Percentiles rank a stretch among this genome's conserved stretches.
Evolutionary conservation across 495 filamentous ascomycete genomes (phyloP).

Genomic region (Penicillium bialowiezense): DNA sequence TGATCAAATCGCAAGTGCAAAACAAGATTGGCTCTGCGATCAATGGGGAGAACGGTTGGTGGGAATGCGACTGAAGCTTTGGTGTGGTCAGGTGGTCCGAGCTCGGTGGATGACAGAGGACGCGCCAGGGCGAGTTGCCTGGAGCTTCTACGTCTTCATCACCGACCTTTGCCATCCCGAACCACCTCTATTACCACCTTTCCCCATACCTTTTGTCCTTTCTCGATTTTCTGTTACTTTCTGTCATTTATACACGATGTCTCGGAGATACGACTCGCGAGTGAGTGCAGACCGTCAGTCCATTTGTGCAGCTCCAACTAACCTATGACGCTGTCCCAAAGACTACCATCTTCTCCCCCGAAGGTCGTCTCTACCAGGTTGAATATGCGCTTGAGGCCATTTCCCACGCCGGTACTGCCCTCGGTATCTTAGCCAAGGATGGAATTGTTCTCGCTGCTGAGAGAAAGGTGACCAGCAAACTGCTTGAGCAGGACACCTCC

Average conservation of each 20-base stretch:
- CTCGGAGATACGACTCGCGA: constrained; percentile 96
- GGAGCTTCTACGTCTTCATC: constrained; percentile 30
- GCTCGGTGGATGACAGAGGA: constrained; percentile 45
- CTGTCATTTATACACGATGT: constrained; percentile 60
- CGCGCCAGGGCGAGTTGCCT: constrained; percentile 50
- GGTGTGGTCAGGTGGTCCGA: constrained; percentile 43
- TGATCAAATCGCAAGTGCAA: too few relatives aligned
- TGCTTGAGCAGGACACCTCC: constrained; percentile 97
- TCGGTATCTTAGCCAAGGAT: constrained; percentile 95
- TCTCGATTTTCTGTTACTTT: constrained; percentile 9
- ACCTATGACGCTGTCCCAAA: constrained; percentile 50
- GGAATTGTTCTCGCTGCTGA: constrained; percentile 98
- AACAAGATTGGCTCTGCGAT: not conserved
- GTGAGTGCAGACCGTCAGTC: constrained; percentile 50
- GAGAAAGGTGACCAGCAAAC: constrained; percentile 98
- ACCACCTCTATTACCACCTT: constrained; percentile 5
- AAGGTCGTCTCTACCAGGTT: constrained; percentile 97
- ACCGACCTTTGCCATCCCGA: constrained; percentile 19
- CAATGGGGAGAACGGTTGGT: constrained; percentile 8
- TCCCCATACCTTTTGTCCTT: constrained; percentile 6
- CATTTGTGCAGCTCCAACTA: constrained; percentile 39
- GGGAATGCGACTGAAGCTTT: constrained; percentile 25
- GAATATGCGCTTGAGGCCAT: constrained; percentile 99
- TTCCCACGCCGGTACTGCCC: constrained; percentile 93
- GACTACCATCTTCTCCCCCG: constrained; percentile 99